Percentiles rank a stretch among this genome's conserved stretches.
Evolutionary conservation across 257 asterid species (phyloP).

Genomic region (Nicotiana noctiflora): DNA sequence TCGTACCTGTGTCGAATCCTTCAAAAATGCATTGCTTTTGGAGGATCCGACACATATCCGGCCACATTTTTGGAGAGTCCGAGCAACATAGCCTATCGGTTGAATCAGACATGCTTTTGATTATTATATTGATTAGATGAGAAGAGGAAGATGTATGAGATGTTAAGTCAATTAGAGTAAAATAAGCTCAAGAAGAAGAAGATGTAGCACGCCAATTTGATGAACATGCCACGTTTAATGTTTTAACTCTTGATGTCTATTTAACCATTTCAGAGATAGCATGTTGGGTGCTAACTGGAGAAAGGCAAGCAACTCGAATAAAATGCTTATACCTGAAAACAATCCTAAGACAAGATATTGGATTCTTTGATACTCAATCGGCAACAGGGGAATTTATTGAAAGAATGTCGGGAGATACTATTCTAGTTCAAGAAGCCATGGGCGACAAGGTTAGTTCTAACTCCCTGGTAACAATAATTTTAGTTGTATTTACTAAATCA

Average conservation of each 20-base stretch:
- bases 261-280: conserved; percentile 31
- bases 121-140: neutral
- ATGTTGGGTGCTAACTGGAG: conserved; percentile 58
- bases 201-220: neutral
- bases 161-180: neutral
- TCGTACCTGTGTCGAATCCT: too few relatives aligned
- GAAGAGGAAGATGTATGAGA: neutral
- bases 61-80: too few relatives aligned
- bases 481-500: neutral
- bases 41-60: too few relatives aligned
- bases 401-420: conserved; percentile 45
- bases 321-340: conserved; percentile 45
- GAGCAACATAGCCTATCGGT: too few relatives aligned
- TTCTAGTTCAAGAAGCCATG: conserved; percentile 23
- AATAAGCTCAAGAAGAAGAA: neutral
- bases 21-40: too few relatives aligned
- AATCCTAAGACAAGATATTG: conserved; percentile 45
- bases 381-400: conserved; percentile 46
- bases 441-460: conserved; percentile 4
- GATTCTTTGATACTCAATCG: conserved; percentile 45
- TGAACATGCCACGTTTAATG: neutral
- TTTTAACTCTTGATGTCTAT: neutral
- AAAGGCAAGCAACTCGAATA: conserved; percentile 49
- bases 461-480: neutral
- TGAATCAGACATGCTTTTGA: neutral